Conservation (phyloP, 108 stramenopile genomes). For the Asterionellopsis glacialis region DNA sequence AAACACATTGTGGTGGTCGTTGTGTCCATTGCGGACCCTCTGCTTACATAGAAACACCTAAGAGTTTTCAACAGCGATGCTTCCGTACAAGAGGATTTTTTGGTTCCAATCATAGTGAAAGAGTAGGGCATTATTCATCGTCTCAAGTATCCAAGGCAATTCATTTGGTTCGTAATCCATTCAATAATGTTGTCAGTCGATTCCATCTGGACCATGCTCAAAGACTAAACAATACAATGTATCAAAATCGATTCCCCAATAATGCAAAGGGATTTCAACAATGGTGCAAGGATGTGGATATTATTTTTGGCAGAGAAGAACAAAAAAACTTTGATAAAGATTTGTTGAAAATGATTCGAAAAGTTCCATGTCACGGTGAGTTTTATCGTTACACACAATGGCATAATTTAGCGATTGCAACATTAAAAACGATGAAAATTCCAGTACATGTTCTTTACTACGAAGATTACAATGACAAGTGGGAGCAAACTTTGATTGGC, state of each 20-base stretch:
- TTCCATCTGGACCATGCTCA: conserved; percentile 43
- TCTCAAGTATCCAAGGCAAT: conserved; percentile 22
- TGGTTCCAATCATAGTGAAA: conserved; percentile 7
- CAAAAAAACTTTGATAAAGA: conserved; percentile 4
- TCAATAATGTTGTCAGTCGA: conserved; percentile 65
- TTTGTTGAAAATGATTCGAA: conserved; percentile 10
- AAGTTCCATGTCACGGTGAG: conserved; percentile 62
- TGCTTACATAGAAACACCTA: conserved; percentile 40
- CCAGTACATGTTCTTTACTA: conserved; percentile 49
- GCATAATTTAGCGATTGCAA: conserved; percentile 43
- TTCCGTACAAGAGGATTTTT: conserved; percentile 11
- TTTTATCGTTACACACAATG: conserved; percentile 58
- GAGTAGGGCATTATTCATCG: conserved; percentile 8
- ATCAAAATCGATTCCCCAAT: conserved; percentile 24
- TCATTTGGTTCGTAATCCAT: conserved; percentile 70
- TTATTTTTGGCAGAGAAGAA: neutral
- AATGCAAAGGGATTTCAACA: conserved; percentile 39
- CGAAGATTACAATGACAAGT: conserved; percentile 51
- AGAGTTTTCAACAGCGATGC: conserved; percentile 32
- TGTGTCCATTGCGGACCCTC: conserved; percentile 36
- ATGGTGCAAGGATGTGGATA: conserved; percentile 56
- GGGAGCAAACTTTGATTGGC: conserved; percentile 29
- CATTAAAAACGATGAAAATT: conserved; percentile 13
- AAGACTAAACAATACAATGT: conserved; percentile 13
- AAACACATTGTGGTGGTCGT: conserved; percentile 68